Evolutionary conservation across 176 grass and related monocot species (phyloP).

Genomic region (Avena insularis): DNA sequence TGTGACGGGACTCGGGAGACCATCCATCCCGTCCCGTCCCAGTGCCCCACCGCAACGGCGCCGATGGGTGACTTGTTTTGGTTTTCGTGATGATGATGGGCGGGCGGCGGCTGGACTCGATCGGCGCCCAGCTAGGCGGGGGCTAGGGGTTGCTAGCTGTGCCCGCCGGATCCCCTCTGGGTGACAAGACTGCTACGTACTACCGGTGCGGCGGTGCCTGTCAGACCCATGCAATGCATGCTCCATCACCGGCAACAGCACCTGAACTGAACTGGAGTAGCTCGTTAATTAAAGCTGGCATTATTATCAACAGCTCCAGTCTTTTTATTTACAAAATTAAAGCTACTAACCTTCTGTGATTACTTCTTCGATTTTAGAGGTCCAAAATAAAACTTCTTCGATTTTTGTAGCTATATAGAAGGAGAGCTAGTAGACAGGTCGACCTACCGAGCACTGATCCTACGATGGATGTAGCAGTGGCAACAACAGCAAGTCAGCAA

Average conservation of each 20-base stretch:
- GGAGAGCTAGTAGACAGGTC: neutral
- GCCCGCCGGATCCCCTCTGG: neutral
- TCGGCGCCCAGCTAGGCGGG: neutral
- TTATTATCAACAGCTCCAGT: neutral
- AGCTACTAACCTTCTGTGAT: neutral
- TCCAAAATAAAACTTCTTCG: too few relatives aligned
- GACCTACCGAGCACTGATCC: neutral
- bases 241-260: neutral
- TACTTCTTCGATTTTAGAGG: too few relatives aligned
- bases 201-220: neutral
- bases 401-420: too few relatives aligned
- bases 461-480: neutral
- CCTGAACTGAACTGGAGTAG: neutral
- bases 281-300: neutral
- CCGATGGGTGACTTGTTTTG: neutral
- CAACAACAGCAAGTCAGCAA: neutral
- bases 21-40: neutral
- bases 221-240: neutral
- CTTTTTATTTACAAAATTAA: neutral
- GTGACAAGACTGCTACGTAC: neutral
- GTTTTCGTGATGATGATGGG: neutral
- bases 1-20: slow-evolving; percentile 29
- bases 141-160: neutral
- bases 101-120: neutral
- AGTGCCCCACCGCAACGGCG: neutral